Evolutionary conservation across 140 eudicot species (phyloP).

Genomic region (Stevia rebaudiana): DNA sequence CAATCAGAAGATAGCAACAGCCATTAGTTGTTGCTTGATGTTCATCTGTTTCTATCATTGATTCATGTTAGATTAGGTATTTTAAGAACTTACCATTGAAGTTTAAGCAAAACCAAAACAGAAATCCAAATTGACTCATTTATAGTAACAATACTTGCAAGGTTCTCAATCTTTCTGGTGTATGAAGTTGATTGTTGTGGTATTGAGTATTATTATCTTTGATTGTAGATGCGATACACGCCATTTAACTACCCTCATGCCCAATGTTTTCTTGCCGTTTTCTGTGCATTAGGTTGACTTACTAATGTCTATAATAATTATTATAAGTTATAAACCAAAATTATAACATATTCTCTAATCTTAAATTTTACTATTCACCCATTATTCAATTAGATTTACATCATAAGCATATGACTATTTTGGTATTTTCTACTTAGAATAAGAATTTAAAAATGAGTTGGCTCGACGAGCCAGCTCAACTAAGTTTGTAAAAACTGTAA

Average conservation of each 20-base stretch:
- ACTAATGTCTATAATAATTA: too few species aligned
- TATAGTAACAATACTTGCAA: conserved; percentile 24
- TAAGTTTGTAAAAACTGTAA: background rate
- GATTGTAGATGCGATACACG: background rate
- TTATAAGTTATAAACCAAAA: too few species aligned
- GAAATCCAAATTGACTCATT: conserved; percentile 18
- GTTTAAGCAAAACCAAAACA: conserved; percentile 7
- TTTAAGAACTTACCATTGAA: conserved; percentile 23
- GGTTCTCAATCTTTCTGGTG: conserved; percentile 1
- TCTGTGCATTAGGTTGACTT: too few species aligned
- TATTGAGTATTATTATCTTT: background rate
- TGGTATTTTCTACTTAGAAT: too few species aligned
- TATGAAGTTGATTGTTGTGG: background rate
- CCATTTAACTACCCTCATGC: background rate
- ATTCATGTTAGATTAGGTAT: conserved; percentile 27
- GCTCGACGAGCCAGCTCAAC: too few species aligned
- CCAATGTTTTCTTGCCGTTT: too few species aligned
- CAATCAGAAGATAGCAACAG: background rate
- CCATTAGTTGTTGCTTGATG: conserved; percentile 13
- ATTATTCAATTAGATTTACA: too few species aligned
- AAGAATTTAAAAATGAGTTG: too few species aligned
- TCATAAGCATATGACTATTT: too few species aligned
- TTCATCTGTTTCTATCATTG: background rate
- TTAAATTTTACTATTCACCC: too few species aligned
- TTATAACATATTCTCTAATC: too few species aligned